These are phyloP conservation scores for Biscutella laevigata DNA, from an alignment of 441 rosid genomes.

Conservation along the genomic window DNA sequence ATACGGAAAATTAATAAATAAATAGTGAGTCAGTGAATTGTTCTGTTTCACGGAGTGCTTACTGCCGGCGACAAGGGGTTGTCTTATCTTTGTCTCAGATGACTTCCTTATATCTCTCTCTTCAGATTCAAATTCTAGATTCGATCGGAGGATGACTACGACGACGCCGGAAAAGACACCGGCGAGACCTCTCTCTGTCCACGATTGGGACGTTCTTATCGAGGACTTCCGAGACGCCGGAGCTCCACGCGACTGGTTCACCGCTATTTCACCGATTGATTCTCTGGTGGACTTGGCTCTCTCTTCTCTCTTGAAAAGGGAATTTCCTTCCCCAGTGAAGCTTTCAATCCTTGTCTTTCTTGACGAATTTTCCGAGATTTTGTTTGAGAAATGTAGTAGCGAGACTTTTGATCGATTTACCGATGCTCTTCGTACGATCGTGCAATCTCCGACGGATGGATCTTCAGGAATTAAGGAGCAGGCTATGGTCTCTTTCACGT, in stretches of 20 bases:
- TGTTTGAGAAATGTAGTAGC: conserved; percentile 30
- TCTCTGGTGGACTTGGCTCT: conserved; percentile 52
- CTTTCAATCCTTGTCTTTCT: conserved; percentile 63
- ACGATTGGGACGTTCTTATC: conserved; percentile 72
- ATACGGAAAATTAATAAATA: background rate
- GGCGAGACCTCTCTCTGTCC: conserved; percentile 42
- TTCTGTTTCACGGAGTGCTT: conserved; percentile 13
- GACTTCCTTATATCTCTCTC: background rate
- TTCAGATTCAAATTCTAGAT: conserved; percentile 19
- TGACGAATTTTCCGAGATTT: conserved; percentile 46
- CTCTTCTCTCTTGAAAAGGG: conserved; percentile 50
- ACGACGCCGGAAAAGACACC: conserved; percentile 33
- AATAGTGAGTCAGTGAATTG: conserved; percentile 22
- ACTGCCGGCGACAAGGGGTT: conserved; percentile 17
- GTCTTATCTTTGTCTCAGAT: conserved; percentile 21
- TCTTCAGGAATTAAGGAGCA: conserved; percentile 65
- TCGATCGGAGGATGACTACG: conserved; percentile 25
- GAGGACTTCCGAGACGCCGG: conserved; percentile 69
- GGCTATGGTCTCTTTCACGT: conserved; percentile 58
- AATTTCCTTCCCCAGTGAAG: conserved; percentile 49
- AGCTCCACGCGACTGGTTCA: conserved; percentile 44
- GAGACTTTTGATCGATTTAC: conserved; percentile 43
- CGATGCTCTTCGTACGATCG: conserved; percentile 49
- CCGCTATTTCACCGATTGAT: conserved; percentile 23
- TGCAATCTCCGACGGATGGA: conserved; percentile 65